These are phyloP conservation scores for Phaeophleospora eucalypticola DNA, from an alignment of 2,329 filamentous ascomycete genomes.

Conservation along the genomic window DNA sequence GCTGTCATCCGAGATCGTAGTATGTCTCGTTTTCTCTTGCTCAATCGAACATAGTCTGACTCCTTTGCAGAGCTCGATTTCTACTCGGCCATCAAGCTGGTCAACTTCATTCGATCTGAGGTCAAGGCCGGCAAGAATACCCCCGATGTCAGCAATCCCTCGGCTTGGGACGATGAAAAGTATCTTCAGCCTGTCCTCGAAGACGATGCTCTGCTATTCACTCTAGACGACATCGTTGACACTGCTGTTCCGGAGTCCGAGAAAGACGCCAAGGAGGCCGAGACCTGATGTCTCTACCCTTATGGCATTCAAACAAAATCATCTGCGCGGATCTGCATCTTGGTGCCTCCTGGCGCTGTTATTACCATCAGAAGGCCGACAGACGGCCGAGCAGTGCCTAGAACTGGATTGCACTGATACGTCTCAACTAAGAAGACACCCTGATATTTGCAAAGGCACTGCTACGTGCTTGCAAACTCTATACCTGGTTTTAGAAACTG, in stretches of 20 bases:
- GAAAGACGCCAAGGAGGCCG: not conserved
- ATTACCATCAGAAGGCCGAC: no score
- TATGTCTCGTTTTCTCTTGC: slow-evolving; percentile 23
- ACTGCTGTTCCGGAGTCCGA: slow-evolving; percentile 1
- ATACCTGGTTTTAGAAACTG: no score
- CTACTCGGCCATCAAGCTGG: slow-evolving; percentile 41
- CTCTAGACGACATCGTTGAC: slow-evolving; percentile 70
- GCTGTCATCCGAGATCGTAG: slow-evolving; percentile 33
- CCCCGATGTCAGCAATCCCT: slow-evolving; percentile 56
- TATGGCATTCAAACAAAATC: not conserved
- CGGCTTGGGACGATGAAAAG: slow-evolving; percentile 69
- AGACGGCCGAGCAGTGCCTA: no score
- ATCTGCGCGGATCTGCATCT: not conserved
- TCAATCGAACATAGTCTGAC: not conserved
- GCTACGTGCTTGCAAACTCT: no score
- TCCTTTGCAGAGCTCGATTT: slow-evolving; percentile 40
- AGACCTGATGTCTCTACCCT: not conserved
- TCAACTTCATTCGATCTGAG: slow-evolving; percentile 48
- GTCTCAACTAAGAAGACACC: no score
- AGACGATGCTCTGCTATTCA: slow-evolving; percentile 85
- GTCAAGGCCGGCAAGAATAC: slow-evolving; percentile 36
- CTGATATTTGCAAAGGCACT: no score
- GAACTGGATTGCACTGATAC: no score
- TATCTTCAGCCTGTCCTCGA: slow-evolving; percentile 81
- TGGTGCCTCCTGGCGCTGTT: no score